Evolutionary conservation across 2,329 filamentous ascomycete species (phyloP).

Genomic region (Diaporthe aspalathi): DNA sequence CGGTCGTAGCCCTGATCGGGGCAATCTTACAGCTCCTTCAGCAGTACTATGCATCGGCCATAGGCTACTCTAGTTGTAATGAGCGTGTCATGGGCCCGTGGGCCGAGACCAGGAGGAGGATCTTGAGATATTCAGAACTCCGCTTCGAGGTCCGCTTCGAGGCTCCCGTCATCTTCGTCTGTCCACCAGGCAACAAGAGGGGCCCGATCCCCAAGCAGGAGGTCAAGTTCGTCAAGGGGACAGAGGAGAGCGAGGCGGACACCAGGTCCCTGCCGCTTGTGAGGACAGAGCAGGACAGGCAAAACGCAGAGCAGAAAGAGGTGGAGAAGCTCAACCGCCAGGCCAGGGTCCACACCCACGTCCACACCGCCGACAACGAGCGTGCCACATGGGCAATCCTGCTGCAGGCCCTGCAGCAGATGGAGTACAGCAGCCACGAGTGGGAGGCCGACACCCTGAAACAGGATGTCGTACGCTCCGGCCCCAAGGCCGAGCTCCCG

Average conservation of each 20-base stretch:
- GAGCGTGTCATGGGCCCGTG: conserved; percentile 61
- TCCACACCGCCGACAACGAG: conserved; percentile 68
- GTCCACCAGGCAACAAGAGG: conserved; percentile 52
- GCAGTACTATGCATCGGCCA: conserved; percentile 62
- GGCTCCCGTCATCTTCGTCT: conserved; percentile 63
- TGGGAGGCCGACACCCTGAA: conserved; percentile 56
- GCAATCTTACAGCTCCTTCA: conserved; percentile 61
- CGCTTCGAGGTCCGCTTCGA: conserved; percentile 63
- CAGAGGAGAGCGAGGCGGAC: conserved; percentile 48
- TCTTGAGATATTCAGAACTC: conserved; percentile 56
- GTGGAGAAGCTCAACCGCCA: conserved; percentile 31
- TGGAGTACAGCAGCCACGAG: conserved; percentile 59
- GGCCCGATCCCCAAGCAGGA: conserved; percentile 47
- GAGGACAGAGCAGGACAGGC: conserved; percentile 23
- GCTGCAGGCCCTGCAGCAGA: conserved; percentile 60
- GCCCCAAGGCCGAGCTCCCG: conserved; percentile 39
- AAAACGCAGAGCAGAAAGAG: conserved; percentile 33
- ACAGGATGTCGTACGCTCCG: conserved; percentile 41
- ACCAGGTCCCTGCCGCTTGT: conserved; percentile 42
- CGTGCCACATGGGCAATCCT: conserved; percentile 65
- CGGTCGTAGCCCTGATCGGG: conserved; percentile 58
- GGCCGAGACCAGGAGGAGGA: conserved; percentile 54
- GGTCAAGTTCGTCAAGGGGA: conserved; percentile 55
- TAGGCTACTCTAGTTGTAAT: conserved; percentile 61
- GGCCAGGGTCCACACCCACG: conserved; percentile 46